Evolutionary conservation across 148 eudicot species (phyloP).

Genomic region (Rhododendron mucronatum): DNA sequence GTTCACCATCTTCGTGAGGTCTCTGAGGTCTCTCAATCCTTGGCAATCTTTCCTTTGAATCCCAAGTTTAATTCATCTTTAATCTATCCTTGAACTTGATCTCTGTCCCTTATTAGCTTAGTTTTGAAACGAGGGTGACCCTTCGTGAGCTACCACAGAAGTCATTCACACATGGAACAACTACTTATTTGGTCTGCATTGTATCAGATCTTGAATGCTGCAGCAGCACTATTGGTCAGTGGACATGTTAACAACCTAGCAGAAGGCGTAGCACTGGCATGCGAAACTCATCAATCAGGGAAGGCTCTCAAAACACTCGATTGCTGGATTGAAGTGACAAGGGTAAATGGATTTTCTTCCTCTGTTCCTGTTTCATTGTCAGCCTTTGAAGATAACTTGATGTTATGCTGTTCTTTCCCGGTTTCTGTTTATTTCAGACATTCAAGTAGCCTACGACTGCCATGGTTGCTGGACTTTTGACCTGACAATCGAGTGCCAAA

Average conservation of each 20-base stretch:
- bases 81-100: neutral
- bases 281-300: slow-evolving; percentile 66
- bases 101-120: neutral
- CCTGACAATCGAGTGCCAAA: neutral
- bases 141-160: neutral
- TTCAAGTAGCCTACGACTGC: neutral
- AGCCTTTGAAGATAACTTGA: neutral
- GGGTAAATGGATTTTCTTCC: slow-evolving; percentile 30
- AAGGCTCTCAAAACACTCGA: slow-evolving; percentile 54
- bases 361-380: neutral
- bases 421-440: slow-evolving; percentile 7
- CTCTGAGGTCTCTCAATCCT: neutral
- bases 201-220: slow-evolving; percentile 72
- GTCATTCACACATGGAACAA: neutral
- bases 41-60: neutral
- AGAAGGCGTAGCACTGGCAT: slow-evolving; percentile 65
- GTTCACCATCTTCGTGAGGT: neutral
- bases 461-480: neutral
- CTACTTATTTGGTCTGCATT: neutral
- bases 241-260: slow-evolving; percentile 59
- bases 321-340: slow-evolving; percentile 53
- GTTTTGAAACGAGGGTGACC: neutral
- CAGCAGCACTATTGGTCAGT: slow-evolving; percentile 73
- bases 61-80: neutral
- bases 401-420: neutral